A percentile compares a stretch with the other conserved stretches of the same genome.
These are phyloP conservation scores for Colletotrichum tabaci DNA, from an alignment of 2,329 filamentous ascomycete species.

Conservation along the genomic window DNA sequence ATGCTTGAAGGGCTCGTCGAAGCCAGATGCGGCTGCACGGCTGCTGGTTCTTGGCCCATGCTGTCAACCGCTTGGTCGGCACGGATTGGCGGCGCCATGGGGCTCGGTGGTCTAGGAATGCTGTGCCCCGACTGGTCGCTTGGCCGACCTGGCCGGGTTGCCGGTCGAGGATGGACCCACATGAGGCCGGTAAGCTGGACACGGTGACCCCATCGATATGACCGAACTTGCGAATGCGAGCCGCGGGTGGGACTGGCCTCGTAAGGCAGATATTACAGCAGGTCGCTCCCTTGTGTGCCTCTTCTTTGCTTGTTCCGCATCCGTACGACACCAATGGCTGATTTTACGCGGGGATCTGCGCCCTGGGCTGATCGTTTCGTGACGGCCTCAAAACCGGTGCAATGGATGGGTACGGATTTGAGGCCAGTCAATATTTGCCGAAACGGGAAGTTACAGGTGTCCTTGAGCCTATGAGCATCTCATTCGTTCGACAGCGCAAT, in stretches of 20 bases:
- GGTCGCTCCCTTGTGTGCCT: conserved; percentile 6
- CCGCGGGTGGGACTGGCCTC: conserved; percentile 34
- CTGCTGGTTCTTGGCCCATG: conserved; percentile 30
- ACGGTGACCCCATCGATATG: conserved; percentile 23
- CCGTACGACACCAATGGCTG: conserved; percentile 21
- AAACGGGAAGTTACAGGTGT: conserved; percentile 10
- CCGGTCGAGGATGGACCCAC: conserved; percentile 33
- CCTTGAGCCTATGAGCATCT: conserved; percentile 5
- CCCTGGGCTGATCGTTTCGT: conserved; percentile 29
- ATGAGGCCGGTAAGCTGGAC: conserved; percentile 35
- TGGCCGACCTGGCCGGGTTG: conserved; percentile 38
- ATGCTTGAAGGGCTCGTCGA: conserved; percentile 27
- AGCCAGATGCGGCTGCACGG: conserved; percentile 34
- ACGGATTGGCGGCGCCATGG: conserved; percentile 38
- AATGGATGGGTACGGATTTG: conserved; percentile 23
- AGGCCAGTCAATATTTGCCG: conserved; percentile 27
- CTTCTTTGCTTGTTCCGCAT: conserved; percentile 27
- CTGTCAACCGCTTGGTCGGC: conserved; percentile 37
- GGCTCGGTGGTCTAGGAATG: conserved; percentile 35
- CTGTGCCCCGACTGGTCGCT: conserved; percentile 41
- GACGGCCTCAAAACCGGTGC: conserved; percentile 35
- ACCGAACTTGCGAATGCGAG: conserved; percentile 20
- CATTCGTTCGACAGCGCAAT: conserved; percentile 18
- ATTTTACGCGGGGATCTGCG: conserved; percentile 37
- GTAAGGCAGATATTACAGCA: conserved; percentile 40